Percentiles rank a stretch among this genome's conserved stretches.
Evolutionary conservation across 306 rosid species (phyloP).

Genomic region (Quercus agrifolia): DNA sequence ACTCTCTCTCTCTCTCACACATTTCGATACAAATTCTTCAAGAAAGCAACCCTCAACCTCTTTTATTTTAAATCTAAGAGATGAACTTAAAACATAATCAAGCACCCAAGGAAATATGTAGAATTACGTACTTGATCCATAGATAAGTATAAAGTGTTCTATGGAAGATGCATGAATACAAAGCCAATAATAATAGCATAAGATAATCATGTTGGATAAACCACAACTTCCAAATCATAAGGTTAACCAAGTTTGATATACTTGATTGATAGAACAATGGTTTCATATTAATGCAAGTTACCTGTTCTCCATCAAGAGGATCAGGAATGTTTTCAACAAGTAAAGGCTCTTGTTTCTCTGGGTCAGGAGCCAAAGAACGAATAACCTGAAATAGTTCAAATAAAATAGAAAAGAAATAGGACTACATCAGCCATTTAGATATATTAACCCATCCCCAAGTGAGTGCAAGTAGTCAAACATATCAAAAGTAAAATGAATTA

Average conservation of each 20-base stretch:
- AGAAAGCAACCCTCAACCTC: not conserved
- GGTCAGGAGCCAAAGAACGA: conserved; percentile 59
- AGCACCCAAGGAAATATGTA: not conserved
- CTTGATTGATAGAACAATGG: not conserved
- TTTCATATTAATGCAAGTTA: conserved; percentile 20
- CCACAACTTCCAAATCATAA: not conserved
- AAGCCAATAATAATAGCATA: not conserved
- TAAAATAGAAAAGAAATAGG: conserved; percentile 1
- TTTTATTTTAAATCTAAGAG: not conserved
- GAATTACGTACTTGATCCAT: not conserved
- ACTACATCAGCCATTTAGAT: not conserved
- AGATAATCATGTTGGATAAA: not conserved
- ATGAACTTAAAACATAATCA: not conserved
- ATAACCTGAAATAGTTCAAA: conserved; percentile 46
- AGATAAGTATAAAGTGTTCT: not conserved
- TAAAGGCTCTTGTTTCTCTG: conserved; percentile 66
- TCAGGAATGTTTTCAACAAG: conserved; percentile 78
- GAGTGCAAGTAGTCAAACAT: not conserved
- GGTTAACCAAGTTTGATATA: conserved; percentile 2
- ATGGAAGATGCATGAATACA: not conserved
- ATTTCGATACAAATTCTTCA: not conserved
- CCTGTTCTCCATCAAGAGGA: conserved; percentile 97
- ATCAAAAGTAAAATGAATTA: not conserved
- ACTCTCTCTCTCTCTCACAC: not conserved
- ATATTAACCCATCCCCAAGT: not conserved